phyloP scores from a whole-genome alignment of 2,329 filamentous ascomycete genomes.

The Fusarium ramigenum region DNA sequence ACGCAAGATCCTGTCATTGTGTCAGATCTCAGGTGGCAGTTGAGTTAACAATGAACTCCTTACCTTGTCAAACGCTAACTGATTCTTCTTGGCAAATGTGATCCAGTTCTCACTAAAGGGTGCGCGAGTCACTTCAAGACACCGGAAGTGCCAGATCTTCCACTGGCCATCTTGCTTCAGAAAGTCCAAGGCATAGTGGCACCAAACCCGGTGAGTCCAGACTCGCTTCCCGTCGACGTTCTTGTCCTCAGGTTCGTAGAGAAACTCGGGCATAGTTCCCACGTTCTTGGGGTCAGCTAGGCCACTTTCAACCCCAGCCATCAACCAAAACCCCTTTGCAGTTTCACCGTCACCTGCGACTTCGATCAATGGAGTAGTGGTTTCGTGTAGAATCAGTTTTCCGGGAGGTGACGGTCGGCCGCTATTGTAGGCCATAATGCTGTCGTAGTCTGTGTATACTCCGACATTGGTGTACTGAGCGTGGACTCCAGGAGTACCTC shows the following conservation, averaged over 20 bases:
- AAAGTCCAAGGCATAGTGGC: not conserved
- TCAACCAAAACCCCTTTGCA: not conserved
- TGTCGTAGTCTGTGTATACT: not conserved
- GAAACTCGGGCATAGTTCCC: not conserved
- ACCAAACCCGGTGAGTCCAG: not conserved
- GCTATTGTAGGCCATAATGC: not conserved
- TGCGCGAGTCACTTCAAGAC: not conserved
- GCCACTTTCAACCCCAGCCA: not conserved
- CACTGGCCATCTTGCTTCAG: not conserved
- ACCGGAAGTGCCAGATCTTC: not conserved
- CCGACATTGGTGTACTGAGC: not conserved
- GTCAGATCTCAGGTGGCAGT: rapidly evolving
- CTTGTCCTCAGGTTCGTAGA: not conserved
- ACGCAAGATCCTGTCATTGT: rapidly evolving
- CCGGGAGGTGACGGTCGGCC: rapidly evolving
- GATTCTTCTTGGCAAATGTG: not conserved
- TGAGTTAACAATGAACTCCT: rapidly evolving
- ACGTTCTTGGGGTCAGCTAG: not conserved
- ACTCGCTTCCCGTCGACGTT: rapidly evolving
- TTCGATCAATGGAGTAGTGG: not conserved
- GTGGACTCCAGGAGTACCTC: not conserved
- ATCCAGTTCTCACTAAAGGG: not conserved
- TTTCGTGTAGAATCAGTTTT: not conserved
- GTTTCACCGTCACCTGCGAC: not conserved
- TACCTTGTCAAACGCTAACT: not conserved